These are phyloP conservation scores for Mycosphaerella sp. DNA, from an alignment of 2,329 filamentous ascomycete species.

Conservation along the genomic window DNA sequence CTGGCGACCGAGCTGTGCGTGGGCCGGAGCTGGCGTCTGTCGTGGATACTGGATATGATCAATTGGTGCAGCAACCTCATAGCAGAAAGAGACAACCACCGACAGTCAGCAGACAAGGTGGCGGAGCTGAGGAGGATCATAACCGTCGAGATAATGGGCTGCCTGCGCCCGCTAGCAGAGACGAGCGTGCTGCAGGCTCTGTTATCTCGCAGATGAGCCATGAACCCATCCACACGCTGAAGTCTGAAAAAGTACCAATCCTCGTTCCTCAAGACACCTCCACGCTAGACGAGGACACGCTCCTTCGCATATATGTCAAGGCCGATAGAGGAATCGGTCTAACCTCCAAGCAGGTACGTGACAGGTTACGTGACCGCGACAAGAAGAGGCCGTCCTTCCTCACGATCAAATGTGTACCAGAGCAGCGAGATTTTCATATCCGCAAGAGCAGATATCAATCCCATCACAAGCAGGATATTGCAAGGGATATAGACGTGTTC, in stretches of 20 bases:
- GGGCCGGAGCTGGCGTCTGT: conserved; percentile 26
- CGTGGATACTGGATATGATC: conserved; percentile 26
- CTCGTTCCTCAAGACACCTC: background rate
- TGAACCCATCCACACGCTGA: background rate
- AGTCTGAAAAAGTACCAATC: background rate
- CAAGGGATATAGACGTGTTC: background rate
- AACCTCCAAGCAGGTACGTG: background rate
- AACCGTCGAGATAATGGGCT: background rate
- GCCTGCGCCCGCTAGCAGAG: no score
- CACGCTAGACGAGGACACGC: background rate
- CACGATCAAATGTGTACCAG: background rate
- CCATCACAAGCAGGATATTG: background rate
- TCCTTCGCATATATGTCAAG: background rate
- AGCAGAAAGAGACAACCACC: background rate
- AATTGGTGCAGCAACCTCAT: conserved; percentile 8
- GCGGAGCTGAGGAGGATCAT: background rate
- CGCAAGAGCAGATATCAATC: background rate
- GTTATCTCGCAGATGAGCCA: background rate
- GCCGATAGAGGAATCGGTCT: background rate
- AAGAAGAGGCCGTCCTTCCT: background rate
- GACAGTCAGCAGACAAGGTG: background rate
- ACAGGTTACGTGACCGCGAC: background rate
- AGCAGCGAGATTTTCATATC: background rate
- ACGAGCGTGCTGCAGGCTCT: background rate
- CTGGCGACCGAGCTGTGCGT: background rate